Percentiles rank a stretch among this genome's conserved stretches.
These are phyloP conservation scores for Domatiomyces globalis DNA, from an alignment of 2,329 filamentous ascomycete species.

Conservation along the genomic window DNA sequence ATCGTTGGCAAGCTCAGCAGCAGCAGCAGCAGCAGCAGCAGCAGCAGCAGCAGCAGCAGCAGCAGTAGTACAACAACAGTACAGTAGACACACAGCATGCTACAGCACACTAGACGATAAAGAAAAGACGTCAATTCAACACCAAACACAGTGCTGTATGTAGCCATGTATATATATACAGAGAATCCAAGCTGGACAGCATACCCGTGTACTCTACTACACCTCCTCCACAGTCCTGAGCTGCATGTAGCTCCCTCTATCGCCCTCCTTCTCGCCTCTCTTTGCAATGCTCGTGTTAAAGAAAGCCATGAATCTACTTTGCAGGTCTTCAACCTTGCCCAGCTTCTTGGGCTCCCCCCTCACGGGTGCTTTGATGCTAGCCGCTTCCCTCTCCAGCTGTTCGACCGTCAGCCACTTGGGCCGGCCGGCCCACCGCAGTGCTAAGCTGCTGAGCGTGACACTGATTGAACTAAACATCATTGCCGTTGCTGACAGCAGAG, in stretches of 20 bases:
- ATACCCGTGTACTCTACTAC: not conserved
- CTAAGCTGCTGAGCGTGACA: slow-evolving; percentile 69
- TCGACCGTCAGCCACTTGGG: slow-evolving; percentile 75
- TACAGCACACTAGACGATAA: too few relatives aligned
- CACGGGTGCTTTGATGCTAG: slow-evolving; percentile 11
- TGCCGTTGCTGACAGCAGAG: slow-evolving; percentile 85
- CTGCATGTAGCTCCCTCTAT: not conserved
- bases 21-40: too few relatives aligned
- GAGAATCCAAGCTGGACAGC: too few relatives aligned
- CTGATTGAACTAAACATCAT: slow-evolving; percentile 88
- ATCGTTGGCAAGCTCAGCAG: too few relatives aligned
- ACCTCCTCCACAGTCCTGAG: not conserved
- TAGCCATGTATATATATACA: too few relatives aligned
- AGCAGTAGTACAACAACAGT: too few relatives aligned
- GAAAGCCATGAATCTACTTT: slow-evolving; percentile 4
- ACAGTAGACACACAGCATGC: too few relatives aligned
- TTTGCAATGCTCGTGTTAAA: not conserved
- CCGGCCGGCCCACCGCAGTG: slow-evolving; percentile 74
- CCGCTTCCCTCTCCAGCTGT: slow-evolving; percentile 44
- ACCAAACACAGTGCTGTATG: too few relatives aligned
- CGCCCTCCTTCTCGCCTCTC: not conserved
- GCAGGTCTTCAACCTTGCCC: slow-evolving; percentile 15
- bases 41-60: too few relatives aligned
- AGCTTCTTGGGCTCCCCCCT: slow-evolving; percentile 7
- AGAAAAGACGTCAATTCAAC: too few relatives aligned